Base-by-base conservation (phyloP, 768 basidiomycete species). In the Astraeus odoratus region DNA sequence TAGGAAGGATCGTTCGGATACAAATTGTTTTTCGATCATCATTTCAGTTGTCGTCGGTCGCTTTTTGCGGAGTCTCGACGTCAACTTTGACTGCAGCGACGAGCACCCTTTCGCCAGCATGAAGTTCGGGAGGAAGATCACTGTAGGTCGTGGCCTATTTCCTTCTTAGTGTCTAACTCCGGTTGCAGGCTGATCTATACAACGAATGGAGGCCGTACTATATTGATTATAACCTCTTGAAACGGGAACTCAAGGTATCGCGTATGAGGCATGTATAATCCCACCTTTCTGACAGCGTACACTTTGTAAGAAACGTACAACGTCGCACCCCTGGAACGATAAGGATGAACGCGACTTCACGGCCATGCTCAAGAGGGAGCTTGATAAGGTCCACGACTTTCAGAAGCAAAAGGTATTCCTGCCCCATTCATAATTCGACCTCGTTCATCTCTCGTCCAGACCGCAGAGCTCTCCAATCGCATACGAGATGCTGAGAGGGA, bases 371-470 rank as follows among this genome's bases (percentile, higher is more conserved):
- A 84, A 87, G 57, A 72, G 71, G 47, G 93, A 98, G 68, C 74
- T 98, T 25, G 88, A 93, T 58, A 98, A 98, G 69, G 83, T 97
- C 35, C 85, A 94, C 55, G 82, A 84, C 57, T 98, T 98, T 60
- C 95, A 98, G 61, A 87, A 83, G 60, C 69, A 73, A 26, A 98
- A 96, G 79, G 90, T 84, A 35, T 43, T 57, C 60, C 47, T 12
- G 23, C 20, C 51, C 18, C 4, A 23, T 31, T 18, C 7, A 39
- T 39, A 3, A 37, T 18, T 19, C 6, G 20, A 13, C 44, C 44
- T 27, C 49, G 50, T 6, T 15, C 8, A 1, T 39, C 8, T 12
- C 44, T 34, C 16, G 44, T 18, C 44, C 10, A 92, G 88, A 86
- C 88, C 10, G 72, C 78, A 10, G 92, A 97, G 60, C 76, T 96